These are phyloP conservation scores for Ilex aquifolium DNA, from an alignment of 257 asterid genomes.

Conservation along the genomic window DNA sequence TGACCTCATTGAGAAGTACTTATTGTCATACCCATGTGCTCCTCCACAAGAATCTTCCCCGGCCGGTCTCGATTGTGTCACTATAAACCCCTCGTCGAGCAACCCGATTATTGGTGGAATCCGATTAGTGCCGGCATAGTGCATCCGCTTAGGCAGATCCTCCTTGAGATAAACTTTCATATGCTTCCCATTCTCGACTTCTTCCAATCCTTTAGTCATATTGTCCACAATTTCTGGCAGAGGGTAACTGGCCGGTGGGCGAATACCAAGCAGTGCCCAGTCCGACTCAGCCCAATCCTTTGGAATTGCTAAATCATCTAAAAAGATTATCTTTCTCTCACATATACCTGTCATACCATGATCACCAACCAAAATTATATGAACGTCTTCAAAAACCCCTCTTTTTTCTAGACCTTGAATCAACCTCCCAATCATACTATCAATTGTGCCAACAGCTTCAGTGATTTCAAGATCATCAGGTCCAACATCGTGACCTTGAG, in stretches of 20 bases:
- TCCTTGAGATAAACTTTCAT: conserved; percentile 65
- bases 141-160: conserved; percentile 59
- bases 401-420: conserved; percentile 51
- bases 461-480: conserved; percentile 58
- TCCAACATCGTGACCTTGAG: conserved; percentile 69
- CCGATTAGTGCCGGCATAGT: conserved; percentile 45
- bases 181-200: conserved; percentile 45
- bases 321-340: conserved; percentile 50
- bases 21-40: conserved; percentile 74
- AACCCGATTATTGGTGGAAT: conserved; percentile 65
- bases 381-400: conserved; percentile 61
- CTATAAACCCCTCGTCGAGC: conserved; percentile 53
- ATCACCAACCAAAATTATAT: conserved; percentile 57
- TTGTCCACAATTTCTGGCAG: conserved; percentile 40
- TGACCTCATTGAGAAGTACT: conserved; percentile 67
- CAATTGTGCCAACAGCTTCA: conserved; percentile 45
- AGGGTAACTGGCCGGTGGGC: conserved; percentile 35
- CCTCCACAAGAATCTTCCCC: conserved; percentile 63
- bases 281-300: conserved; percentile 57
- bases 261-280: conserved; percentile 52
- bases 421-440: conserved; percentile 48
- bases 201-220: conserved; percentile 57
- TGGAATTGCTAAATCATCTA: conserved; percentile 54
- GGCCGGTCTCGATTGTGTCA: conserved; percentile 39
- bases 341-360: conserved; percentile 83